Base-by-base conservation (phyloP, 495 filamentous ascomycete genomes). In the Daldinia childiae region DNA sequence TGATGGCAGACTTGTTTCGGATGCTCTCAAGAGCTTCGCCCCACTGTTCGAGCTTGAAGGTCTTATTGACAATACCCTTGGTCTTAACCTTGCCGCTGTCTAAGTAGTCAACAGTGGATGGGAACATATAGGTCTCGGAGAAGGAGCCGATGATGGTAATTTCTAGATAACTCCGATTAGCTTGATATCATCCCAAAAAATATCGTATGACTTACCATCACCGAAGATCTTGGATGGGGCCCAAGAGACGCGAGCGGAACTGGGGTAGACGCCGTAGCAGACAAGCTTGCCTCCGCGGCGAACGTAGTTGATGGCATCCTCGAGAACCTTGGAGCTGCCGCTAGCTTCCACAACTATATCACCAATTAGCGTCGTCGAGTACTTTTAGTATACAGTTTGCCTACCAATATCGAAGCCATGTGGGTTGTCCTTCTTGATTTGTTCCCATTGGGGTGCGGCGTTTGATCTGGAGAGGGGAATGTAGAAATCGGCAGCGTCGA, bases 91-190 rank as follows among this genome's bases (percentile, higher is more conserved):
- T 90, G 36, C 81, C 89, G 6, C 81, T 86, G 73, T 91, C 90
- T 38, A 90, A 84, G 78, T 91, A 91, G 79, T 89, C 86, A 66
- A 92, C 87, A 7, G 90, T 90, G 58, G 89, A 85, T 4, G 90
- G 89, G 84, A 90, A 92, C 84, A 91, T 91, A 81, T 90, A 90
- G 15, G 87, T 88, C 74, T 92, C 88, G 30, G 85, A 89, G 83
- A 91, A 92, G 39, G 85, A 89, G 29, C 89, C 89, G 41, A 92
- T 78, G 68, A 92, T 90, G 66, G 87, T 91, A 73, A 92, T 91
- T 74, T 91, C 90, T 76, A 54, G 26, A 9, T 34, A 34, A 34
- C 36, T 11, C 6, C 26, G 11, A 39, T 76, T 32, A 71, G 89
- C 50, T 82, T 79, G 79, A 61, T 82, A 39, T 24, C 4, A 7